Evolutionary conservation across 2,329 filamentous ascomycete species (phyloP), one percentile per base, ranked within the genome.

Genomic region (Fusarium sp.): DNA sequence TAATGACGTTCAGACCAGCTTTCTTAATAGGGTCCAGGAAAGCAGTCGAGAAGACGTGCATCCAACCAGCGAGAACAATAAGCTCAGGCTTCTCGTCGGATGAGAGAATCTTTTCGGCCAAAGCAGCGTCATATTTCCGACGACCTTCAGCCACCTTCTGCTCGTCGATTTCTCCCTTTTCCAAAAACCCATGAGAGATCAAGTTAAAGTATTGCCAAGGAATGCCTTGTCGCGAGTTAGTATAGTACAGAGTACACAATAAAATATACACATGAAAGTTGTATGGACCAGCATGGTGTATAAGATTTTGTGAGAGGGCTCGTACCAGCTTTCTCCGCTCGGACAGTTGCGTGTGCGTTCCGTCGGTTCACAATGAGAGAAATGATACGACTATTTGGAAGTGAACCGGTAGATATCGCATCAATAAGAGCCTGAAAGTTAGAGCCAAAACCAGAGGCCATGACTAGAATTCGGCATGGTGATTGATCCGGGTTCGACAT

Each of bases 61-160:
- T 97, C 88, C 93, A 97, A 5, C 94, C 94, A 7, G 93, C 91
- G 73, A 94, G 92, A 13, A 96, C 91, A 53, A 97, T 89, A 60
- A 97, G 81, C 60, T 95, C 89, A 0, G 94, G 94, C 63, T 82
- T 82, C 70, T 92, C 88, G 8, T 87, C 46, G n/a, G 56, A 31
- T 38, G 53, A 66, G 14, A 66, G 62, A 57, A 97, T 87, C 66
- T 91, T 85, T 45, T 86, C 81, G 0, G 93, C 93, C 70, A 97
- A 85, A 46, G 93, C 93, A 18, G 89, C 88, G 79, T 97, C 94
- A 80, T 96, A 97, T 63, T 97, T 71, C n/a, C 62, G 47, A 41
- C 94, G 88, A 3, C 90, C 91, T 45, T 88, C 85, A 20, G 83
- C 75, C 79, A 90, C 67, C 81, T 83, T 80, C 25, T 77, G 74